Conservation (phyloP, 192 early-diverging fungal genomes). For the Umbelopsis isabellina region DNA sequence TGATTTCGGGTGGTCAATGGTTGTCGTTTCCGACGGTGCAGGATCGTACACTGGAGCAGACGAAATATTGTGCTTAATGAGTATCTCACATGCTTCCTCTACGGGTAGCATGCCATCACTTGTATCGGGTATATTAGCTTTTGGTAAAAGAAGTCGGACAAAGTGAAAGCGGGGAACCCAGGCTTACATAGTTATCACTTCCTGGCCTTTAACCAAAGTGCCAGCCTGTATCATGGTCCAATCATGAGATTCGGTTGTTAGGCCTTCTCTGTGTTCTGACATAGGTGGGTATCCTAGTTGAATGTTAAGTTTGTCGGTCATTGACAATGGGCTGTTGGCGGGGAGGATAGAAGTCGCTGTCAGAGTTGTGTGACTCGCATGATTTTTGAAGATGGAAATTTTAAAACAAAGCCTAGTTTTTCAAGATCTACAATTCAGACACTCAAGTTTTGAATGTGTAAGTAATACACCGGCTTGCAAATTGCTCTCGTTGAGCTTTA, state of each 20-base stretch:
- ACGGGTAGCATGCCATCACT: conserved; percentile 62
- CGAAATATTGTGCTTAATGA: conserved; percentile 76
- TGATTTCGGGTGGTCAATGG: conserved; percentile 41
- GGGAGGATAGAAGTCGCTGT: neutral
- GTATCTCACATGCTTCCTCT: conserved; percentile 71
- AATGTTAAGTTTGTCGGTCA: neutral
- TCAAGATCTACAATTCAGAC: too few species aligned
- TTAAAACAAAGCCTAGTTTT: too few species aligned
- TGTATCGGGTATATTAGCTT: neutral
- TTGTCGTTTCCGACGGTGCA: neutral
- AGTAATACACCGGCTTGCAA: too few species aligned
- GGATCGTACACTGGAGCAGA: conserved; percentile 79
- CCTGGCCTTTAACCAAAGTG: conserved; percentile 62
- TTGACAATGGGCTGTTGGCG: neutral
- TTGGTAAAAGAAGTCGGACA: neutral
- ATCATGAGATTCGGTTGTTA: conserved; percentile 51
- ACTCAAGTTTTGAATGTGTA: too few species aligned
- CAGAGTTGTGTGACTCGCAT: neutral
- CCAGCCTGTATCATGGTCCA: conserved; percentile 69
- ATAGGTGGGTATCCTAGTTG: neutral
- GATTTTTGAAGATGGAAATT: too few species aligned
- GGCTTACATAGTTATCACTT: conserved; percentile 66
- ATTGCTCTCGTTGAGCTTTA: too few species aligned
- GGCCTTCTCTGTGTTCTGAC: conserved; percentile 39
- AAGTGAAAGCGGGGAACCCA: neutral